Base-by-base conservation (phyloP, 352 stramenopile genomes). In the Globisporangium ultimum region DNA sequence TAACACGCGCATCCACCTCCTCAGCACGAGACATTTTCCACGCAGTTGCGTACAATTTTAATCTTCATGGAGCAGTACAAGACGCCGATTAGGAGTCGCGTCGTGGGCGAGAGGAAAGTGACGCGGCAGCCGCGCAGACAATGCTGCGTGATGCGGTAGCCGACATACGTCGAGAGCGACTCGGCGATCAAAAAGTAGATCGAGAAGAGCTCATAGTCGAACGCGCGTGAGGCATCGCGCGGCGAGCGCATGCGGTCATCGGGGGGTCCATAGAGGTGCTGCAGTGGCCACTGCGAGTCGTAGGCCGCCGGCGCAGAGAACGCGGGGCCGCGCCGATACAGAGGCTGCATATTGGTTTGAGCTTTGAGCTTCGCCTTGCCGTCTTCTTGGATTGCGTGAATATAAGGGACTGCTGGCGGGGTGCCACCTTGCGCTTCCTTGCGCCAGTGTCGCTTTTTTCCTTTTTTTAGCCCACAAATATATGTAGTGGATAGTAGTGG, bases 1-100 rank as follows among this genome's bases (percentile, higher is more conserved):
- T 36, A 36, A 36, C 28, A 36, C 28, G 28, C 28, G 28, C 28
- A 36, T 36, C 8, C 28, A 36, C 8, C 7, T 36, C 28, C 28
- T 32, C 24, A 32, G 8, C 28, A 10, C 28, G 28, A 36, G 28
- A 36, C 28, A 36, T 36, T 36, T 36, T 5, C 24, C 24, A 40
- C 8, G 34, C 1, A 4, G 4, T 18, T 15, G 64, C 69, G 28
- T 63, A 92, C 82, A 65, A 94, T 55, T 55, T 66, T 68, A 58
- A 94, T 83, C 69, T 94, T 94, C 58, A 90, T 67, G 67, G 64
- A 80, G 54, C 72, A 88, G 64, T 94, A 94, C 46, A 77, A 58
- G 24, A 89, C 61, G 28, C 79, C 79, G 61, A 94, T 90, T 66
- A 72, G 79, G 60, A 87, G 72, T 41, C 84, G 84, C 55, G 79